Conservation (phyloP, 305 asterid genomes). For the Fraxinus sp. region DNA sequence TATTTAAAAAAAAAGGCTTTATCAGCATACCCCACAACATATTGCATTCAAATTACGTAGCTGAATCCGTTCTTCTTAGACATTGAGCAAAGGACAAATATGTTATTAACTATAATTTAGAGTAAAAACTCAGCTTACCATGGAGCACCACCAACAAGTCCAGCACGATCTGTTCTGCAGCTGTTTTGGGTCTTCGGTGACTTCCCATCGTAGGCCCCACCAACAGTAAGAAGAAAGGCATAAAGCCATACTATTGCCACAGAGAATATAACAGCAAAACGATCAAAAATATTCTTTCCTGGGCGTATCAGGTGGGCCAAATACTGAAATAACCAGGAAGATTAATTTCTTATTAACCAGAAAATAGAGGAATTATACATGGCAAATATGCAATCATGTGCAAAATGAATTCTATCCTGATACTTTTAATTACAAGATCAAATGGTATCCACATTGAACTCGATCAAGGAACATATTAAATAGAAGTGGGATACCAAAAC, state of each 20-base stretch:
- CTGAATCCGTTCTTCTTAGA: not conserved
- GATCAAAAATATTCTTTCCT: slow-evolving; percentile 43
- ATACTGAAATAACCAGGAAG: slow-evolving; percentile 35
- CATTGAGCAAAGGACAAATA: not conserved
- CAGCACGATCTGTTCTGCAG: slow-evolving; percentile 58
- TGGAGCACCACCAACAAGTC: slow-evolving; percentile 47
- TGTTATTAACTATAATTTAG: not conserved
- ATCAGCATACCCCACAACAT: not conserved
- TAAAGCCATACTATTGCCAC: slow-evolving; percentile 51
- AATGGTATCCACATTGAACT: not conserved
- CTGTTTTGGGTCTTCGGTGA: slow-evolving; percentile 45
- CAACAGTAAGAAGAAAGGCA: slow-evolving; percentile 50
- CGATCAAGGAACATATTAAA: not conserved
- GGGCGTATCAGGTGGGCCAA: slow-evolving; percentile 33
- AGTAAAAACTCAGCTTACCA: slow-evolving; percentile 30
- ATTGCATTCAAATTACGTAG: not conserved
- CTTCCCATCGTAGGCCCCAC: slow-evolving; percentile 51
- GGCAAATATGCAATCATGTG: not conserved
- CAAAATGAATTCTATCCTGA: not conserved
- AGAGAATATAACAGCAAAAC: slow-evolving; percentile 49
- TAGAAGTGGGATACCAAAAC: not conserved
- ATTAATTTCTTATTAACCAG: not conserved
- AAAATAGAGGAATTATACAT: not conserved
- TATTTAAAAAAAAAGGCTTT: too few relatives aligned
- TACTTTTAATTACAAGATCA: not conserved